Base-by-base conservation (phyloP, 2,329 filamentous ascomycete genomes). In the Pseudopithomyces maydicus region DNA sequence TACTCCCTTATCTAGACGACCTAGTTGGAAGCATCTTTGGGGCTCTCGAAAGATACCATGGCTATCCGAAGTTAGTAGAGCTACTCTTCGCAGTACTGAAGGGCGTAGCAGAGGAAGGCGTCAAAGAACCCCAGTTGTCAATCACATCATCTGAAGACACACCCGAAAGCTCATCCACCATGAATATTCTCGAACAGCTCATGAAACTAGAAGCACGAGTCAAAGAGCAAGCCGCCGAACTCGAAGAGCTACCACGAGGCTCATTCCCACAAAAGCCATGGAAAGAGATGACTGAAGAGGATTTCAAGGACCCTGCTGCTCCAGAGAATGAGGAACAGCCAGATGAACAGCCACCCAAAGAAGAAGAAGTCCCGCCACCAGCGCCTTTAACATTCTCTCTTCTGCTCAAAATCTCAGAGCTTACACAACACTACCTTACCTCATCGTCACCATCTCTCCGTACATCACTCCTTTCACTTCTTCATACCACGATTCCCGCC, bases 41-140 rank as follows among this genome's bases (percentile, higher is more conserved):
- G 0, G 92, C 93, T 0, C 79, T 99, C n/a, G 92, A 97, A 64
- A 91, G 92, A 68, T 99, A 95, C 67, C 95, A 99, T 68, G 95
- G 95, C 1, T 98, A 99, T 72, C 88, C 92, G 0, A 79, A 84
- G 17, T 87, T 99, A 55, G 93, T 96, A 0, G 92, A 97, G 70
- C 85, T 88, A 44, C 80, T 99, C 6, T 99, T 98, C 72, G 81
- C 85, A 1, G 92, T 96, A 0, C 79, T 99, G 5, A 88, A 87
- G 52, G 90, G 92, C 57, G 86, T 98, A 55, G 91, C 95, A 11
- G 87, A 91, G 52, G 91, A 97, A 76, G 91, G 91, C 3, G 85
- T 88, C 11, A 89, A 86, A 61, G 77, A 78, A 32, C 81, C 82
- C 11, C 73, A 80, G 48, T 77, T 86, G 11, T 74, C 78, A 5